Conservation (phyloP, 1,139 yeast genomes). For the Wickerhamomyces sp. region DNA sequence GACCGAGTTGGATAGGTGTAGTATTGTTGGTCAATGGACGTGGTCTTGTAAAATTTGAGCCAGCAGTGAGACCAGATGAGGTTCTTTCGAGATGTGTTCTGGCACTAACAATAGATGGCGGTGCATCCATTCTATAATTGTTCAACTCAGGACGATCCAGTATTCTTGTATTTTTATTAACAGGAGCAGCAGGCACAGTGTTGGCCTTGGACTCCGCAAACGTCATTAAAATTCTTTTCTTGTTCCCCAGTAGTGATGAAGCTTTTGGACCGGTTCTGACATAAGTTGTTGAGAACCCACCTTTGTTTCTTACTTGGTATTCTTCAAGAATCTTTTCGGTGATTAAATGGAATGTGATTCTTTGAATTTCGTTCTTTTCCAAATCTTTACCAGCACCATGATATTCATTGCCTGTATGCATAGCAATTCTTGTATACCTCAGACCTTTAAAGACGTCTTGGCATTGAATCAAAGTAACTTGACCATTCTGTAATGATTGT, state of each 20-base stretch:
- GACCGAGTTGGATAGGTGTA: conserved; percentile 17
- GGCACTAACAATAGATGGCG: conserved; percentile 25
- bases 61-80: conserved; percentile 15
- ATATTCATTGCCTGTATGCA: conserved; percentile 56
- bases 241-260: conserved; percentile 38
- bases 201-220: conserved; percentile 26
- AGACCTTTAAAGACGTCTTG: conserved; percentile 84
- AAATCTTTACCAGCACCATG: conserved; percentile 70
- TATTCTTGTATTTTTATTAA: conserved; percentile 2
- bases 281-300: conserved; percentile 81
- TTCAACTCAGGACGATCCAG: conserved; percentile 10
- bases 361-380: conserved; percentile 65
- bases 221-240: conserved; percentile 41
- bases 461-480: conserved; percentile 74
- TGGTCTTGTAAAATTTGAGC: conserved; percentile 5
- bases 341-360: conserved; percentile 74
- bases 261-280: conserved; percentile 57
- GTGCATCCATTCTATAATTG: conserved; percentile 13
- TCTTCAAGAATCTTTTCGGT: conserved; percentile 68
- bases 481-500: conserved; percentile 45
- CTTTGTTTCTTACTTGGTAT: conserved; percentile 61
- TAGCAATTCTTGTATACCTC: conserved; percentile 52
- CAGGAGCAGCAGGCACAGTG: neutral
- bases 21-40: conserved; percentile 9
- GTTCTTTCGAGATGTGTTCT: conserved; percentile 24